These are phyloP conservation scores for Ophiostoma piceae DNA, from an alignment of 2,329 filamentous ascomycete species.

Conservation along the genomic window DNA sequence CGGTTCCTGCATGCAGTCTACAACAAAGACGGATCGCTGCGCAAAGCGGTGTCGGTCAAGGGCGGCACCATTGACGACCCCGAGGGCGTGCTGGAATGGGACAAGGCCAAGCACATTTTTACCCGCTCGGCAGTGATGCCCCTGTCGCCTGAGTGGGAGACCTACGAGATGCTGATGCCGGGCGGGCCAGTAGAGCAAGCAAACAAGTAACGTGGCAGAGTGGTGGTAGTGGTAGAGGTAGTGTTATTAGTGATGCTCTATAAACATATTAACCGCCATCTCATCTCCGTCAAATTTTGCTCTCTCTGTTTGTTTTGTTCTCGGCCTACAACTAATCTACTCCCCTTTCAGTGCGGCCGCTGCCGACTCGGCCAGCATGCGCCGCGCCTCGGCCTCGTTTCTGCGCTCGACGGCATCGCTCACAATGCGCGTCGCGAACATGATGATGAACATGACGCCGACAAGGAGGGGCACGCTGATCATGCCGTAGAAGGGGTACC, in stretches of 20 bases:
- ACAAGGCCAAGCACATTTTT: slow-evolving; percentile 42
- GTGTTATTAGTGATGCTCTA: not conserved
- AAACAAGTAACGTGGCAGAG: not conserved
- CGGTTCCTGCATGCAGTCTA: slow-evolving; percentile 43
- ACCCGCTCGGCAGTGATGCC: slow-evolving; percentile 42
- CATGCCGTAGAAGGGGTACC: slow-evolving; percentile 21
- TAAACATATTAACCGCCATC: not conserved
- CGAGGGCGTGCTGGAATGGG: slow-evolving; percentile 34
- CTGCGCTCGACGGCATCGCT: not conserved
- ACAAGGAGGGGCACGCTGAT: slow-evolving; percentile 14
- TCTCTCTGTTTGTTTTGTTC: not conserved
- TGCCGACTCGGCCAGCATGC: slow-evolving; percentile 1
- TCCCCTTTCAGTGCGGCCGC: not conserved
- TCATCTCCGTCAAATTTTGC: not conserved
- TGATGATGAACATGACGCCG: slow-evolving; percentile 11
- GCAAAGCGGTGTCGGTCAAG: slow-evolving; percentile 19
- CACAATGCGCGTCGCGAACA: slow-evolving; percentile 4
- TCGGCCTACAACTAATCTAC: not conserved
- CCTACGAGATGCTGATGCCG: not conserved
- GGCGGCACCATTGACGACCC: not conserved
- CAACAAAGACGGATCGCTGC: slow-evolving; percentile 37
- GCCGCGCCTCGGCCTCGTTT: slow-evolving; percentile 14
- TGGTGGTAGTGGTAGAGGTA: not conserved
- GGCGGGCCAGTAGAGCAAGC: not conserved
- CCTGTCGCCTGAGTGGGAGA: slow-evolving; percentile 36